Evolutionary conservation across 257 asterid genomes (phyloP), one percentile per base, ranked within the genome.

Genomic region (Scutellaria minor): DNA sequence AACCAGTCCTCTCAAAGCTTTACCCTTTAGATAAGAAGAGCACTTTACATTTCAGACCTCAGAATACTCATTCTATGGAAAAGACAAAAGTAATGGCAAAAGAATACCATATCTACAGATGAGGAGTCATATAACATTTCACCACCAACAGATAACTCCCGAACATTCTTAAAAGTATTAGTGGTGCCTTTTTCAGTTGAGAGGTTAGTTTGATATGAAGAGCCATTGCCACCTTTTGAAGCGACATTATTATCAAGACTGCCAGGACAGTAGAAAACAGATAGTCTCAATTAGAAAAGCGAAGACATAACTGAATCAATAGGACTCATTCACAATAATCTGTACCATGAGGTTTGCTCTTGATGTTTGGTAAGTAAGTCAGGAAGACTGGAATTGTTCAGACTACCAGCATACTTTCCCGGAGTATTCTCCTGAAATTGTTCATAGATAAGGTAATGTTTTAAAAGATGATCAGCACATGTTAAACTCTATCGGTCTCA

Each of bases 1-100:
- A 71, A 88, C 87, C 84, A 95, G 78, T 46, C 92, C 95, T 78
- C 83, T 88, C 79, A 95, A 84, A 71, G 97, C 95, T 83, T 85
- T 86, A 72, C 88, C 95, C 98, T 95, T 81, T 57, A 48, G 60
- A 79, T 58, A 65, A 62, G 39, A 77, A 53, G 55, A 74, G 31
- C 44, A 55, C 27, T 58, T 76, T 4, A 54, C 73, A 59, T 39
- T 73, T 46, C 72, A 60, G 66, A 72, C 75, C 40, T 59, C 72
- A 69, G 68, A 58, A 81, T 64, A 68, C 72, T 20, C 56, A 41
- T 41, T 58, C 52, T 47, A 7, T 22, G 56, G 39, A 50, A 55
- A 68, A 54, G 48, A 78, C 22, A 70, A 59, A 46, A 57, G 20
- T 37, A 31, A 37, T 41, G 58, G 75, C 75, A 77, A 73, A 66